These are phyloP conservation scores for Trichosporon asahii DNA, from an alignment of 1,284 basidiomycete species.

Conservation along the genomic window DNA sequence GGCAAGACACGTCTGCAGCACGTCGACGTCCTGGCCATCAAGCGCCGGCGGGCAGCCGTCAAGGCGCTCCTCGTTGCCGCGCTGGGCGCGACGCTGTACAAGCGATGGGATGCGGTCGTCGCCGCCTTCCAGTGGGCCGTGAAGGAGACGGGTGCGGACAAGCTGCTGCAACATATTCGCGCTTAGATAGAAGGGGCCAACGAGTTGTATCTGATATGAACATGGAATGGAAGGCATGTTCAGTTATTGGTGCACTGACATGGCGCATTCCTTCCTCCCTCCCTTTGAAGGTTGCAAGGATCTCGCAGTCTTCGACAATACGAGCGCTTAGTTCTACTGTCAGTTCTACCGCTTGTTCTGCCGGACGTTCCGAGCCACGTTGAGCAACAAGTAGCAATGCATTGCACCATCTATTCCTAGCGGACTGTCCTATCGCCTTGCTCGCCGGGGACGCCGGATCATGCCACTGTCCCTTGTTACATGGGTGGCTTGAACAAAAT, in stretches of 20 bases:
- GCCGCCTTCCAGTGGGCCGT: neutral
- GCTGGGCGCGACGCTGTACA: neutral
- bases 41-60: slow-evolving; percentile 2
- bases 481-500: neutral
- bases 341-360: too few species aligned
- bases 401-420: neutral
- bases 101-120: neutral
- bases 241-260: neutral
- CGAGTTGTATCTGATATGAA: neutral
- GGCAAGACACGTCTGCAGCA: slow-evolving; percentile 5
- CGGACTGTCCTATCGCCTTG: too few species aligned
- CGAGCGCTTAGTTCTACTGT: too few species aligned
- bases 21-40: slow-evolving; percentile 9
- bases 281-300: neutral
- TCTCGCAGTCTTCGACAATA: too few species aligned
- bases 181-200: neutral
- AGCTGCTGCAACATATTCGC: neutral
- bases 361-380: too few species aligned
- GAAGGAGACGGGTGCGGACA: neutral
- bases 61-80: neutral
- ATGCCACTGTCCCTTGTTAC: neutral
- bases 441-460: neutral
- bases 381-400: too few species aligned
- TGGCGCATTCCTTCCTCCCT: neutral
- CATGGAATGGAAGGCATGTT: neutral